These are phyloP conservation scores for Cladosporium sp. DNA, from an alignment of 2,329 filamentous ascomycete species.

Conservation along the genomic window DNA sequence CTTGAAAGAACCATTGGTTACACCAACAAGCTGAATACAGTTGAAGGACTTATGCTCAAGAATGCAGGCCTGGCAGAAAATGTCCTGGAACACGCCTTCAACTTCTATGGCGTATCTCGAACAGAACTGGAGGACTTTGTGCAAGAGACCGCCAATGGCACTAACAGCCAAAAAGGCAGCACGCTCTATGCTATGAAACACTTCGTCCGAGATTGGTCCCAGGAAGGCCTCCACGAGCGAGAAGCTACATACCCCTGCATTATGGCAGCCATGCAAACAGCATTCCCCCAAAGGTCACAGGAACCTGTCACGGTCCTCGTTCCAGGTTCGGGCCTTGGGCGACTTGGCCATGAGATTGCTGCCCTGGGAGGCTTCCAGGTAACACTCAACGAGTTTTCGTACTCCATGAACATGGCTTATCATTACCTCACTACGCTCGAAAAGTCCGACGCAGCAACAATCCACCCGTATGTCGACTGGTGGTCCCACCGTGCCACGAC, in stretches of 20 bases:
- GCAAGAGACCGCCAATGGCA: conserved; percentile 40
- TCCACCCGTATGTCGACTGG: conserved; percentile 74
- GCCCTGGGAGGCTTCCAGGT: conserved; percentile 66
- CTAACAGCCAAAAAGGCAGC: conserved; percentile 71
- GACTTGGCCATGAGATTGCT: conserved; percentile 77
- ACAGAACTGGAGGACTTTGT: conserved; percentile 23
- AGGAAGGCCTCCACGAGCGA: conserved; percentile 73
- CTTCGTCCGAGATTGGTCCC: conserved; percentile 90
- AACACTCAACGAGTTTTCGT: conserved; percentile 89
- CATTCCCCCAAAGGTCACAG: conserved; percentile 19
- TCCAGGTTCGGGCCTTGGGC: conserved; percentile 80
- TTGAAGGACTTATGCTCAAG: conserved; percentile 68
- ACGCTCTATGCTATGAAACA: conserved; percentile 85
- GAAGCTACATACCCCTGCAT: conserved; percentile 64
- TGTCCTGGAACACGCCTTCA: conserved; percentile 63
- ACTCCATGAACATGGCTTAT: conserved; percentile 83
- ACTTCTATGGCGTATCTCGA: conserved; percentile 23
- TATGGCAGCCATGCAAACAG: conserved; percentile 49
- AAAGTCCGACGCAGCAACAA: conserved; percentile 59
- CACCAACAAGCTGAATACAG: conserved; percentile 20
- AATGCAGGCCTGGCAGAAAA: conserved; percentile 76
- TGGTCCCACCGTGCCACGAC: conserved; percentile 69
- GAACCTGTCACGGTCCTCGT: conserved; percentile 63
- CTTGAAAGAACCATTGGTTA: conserved; percentile 23
- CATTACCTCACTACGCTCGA: conserved; percentile 69